Evolutionary conservation across 1,284 basidiomycete species (phyloP).

Genomic region (Pascua guehoae): DNA sequence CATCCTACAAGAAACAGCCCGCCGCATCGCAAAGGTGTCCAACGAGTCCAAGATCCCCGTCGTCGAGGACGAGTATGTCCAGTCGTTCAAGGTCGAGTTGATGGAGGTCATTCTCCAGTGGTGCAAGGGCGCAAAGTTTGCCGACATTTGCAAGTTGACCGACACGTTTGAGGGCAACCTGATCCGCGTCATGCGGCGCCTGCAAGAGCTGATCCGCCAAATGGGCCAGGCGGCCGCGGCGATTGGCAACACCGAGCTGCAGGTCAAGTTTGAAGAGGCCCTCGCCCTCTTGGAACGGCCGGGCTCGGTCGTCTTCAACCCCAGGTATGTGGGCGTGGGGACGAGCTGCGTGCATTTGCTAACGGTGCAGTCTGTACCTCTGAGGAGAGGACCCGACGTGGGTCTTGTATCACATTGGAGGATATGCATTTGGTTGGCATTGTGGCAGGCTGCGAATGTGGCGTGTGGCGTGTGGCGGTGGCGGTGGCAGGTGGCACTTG

Average conservation of each 20-base stretch:
- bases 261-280: constrained; percentile 83
- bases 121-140: constrained; percentile 95
- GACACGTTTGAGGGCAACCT: constrained; percentile 95
- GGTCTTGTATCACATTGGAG: too few species aligned
- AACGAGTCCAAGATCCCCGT: constrained; percentile 85
- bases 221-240: constrained; percentile 94
- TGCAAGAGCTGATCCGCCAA: constrained; percentile 91
- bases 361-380: too few species aligned
- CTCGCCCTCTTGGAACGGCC: constrained; percentile 86
- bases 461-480: too few species aligned
- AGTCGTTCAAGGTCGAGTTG: constrained; percentile 96
- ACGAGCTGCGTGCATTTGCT: too few species aligned
- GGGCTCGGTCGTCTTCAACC: constrained; percentile 91
- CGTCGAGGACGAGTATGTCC: constrained; percentile 92
- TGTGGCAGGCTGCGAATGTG: too few species aligned
- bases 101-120: constrained; percentile 97
- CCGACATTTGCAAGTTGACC: constrained; percentile 91
- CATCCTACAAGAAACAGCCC: constrained; percentile 90
- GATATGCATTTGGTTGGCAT: too few species aligned
- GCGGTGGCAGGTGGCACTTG: too few species aligned
- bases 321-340: constrained; percentile 34
- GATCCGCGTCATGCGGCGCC: constrained; percentile 86
- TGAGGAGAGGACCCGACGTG: too few species aligned
- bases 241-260: constrained; percentile 88
- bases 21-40: constrained; percentile 91